phyloP scores from a whole-genome alignment of 805 yeast species.

The Yarrowia hollandica region DNA sequence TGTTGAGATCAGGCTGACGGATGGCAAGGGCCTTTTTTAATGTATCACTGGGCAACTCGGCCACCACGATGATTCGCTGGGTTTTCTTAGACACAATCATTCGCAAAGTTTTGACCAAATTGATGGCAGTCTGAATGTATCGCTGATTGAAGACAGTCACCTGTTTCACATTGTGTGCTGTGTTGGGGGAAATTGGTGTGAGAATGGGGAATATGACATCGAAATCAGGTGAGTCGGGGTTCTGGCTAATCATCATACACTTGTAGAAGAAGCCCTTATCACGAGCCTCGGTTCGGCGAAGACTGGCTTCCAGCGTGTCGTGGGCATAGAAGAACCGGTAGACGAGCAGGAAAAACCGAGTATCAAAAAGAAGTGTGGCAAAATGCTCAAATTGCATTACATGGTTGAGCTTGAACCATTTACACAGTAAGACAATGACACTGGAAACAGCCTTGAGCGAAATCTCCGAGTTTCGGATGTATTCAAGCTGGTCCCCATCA shows the following conservation, averaged over 20 bases:
- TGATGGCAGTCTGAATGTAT: conserved; percentile 43
- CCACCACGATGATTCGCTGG: conserved; percentile 66
- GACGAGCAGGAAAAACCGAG: conserved; percentile 51
- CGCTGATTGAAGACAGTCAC: conserved; percentile 31
- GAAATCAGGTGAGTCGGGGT: background rate
- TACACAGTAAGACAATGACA: conserved; percentile 53
- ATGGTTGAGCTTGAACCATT: conserved; percentile 81
- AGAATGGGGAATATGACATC: background rate
- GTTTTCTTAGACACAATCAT: conserved; percentile 65
- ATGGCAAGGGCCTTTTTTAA: conserved; percentile 59
- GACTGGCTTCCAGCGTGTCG: conserved; percentile 32
- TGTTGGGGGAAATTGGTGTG: conserved; percentile 21
- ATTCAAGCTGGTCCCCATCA: conserved; percentile 42
- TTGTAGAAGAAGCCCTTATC: conserved; percentile 22
- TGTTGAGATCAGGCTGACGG: conserved; percentile 61
- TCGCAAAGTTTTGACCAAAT: conserved; percentile 57
- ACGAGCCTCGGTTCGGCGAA: conserved; percentile 24
- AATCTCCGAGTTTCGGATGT: conserved; percentile 60
- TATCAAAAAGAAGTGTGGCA: conserved; percentile 70
- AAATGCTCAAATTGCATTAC: conserved; percentile 76
- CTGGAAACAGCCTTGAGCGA: conserved; percentile 60
- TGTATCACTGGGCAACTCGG: conserved; percentile 59
- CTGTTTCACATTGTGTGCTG: conserved; percentile 16
- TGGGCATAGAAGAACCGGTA: conserved; percentile 41
- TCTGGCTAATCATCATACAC: background rate